Conservation (phyloP, 257 asterid species). For the Solanum pimpinellifolium region DNA sequence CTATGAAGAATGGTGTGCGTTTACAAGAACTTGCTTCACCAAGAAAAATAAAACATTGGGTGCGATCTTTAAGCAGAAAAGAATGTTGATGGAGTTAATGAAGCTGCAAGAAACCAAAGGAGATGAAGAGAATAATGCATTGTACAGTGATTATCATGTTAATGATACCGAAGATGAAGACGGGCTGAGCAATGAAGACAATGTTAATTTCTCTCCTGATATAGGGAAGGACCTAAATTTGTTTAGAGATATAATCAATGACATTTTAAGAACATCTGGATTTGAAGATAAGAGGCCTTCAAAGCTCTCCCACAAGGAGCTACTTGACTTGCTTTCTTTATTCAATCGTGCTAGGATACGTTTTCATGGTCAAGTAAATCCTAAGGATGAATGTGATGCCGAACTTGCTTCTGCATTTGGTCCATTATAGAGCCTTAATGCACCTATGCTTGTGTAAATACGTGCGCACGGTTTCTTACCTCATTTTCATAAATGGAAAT, state of each 20-base stretch:
- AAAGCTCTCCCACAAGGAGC: slow-evolving; percentile 56
- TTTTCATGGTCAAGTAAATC: slow-evolving; percentile 38
- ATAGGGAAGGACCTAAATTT: slow-evolving; percentile 10
- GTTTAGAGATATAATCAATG: slow-evolving; percentile 37
- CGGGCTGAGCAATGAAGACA: not conserved
- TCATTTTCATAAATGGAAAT: not conserved
- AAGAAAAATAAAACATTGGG: slow-evolving; percentile 87
- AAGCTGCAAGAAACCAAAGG: slow-evolving; percentile 15
- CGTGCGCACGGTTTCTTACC: not conserved
- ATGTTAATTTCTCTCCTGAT: not conserved
- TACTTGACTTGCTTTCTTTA: slow-evolving; percentile 37
- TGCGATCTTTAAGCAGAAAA: slow-evolving; percentile 81
- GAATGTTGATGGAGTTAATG: slow-evolving; percentile 61
- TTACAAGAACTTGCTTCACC: slow-evolving; percentile 70
- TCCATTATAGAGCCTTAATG: slow-evolving; percentile 5
- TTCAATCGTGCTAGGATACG: slow-evolving; percentile 60
- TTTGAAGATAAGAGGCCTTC: slow-evolving; percentile 75
- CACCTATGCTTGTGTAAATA: not conserved
- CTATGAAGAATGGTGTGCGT: slow-evolving; percentile 81
- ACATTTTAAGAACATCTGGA: slow-evolving; percentile 36
- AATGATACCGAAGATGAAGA: slow-evolving; percentile 19
- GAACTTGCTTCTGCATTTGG: slow-evolving; percentile 2
- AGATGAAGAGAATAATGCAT: not conserved
- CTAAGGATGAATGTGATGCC: slow-evolving; percentile 11
- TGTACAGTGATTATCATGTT: not conserved